These are phyloP conservation scores for Grosmannia clavigera DNA, from an alignment of 2,329 filamentous ascomycete genomes.

Conservation along the genomic window DNA sequence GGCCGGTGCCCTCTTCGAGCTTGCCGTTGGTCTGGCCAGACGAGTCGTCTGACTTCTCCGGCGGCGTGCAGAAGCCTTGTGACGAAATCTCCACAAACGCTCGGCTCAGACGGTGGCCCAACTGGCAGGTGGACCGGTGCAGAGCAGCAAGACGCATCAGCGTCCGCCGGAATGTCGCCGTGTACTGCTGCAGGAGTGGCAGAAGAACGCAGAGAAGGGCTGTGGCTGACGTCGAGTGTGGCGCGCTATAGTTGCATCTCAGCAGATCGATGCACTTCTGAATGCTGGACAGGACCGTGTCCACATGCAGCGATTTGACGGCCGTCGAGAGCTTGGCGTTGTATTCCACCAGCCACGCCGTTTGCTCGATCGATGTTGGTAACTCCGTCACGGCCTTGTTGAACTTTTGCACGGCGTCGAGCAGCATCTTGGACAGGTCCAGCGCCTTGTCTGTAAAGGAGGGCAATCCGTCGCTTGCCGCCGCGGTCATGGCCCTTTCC, in stretches of 20 bases:
- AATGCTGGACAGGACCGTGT: conserved; percentile 36
- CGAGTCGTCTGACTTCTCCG: conserved; percentile 55
- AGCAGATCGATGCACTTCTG: conserved; percentile 25
- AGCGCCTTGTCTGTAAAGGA: conserved; percentile 47
- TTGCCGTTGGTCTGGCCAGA: conserved; percentile 43
- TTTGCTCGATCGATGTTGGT: conserved; percentile 47
- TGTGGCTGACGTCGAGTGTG: neutral
- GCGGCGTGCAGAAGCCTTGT: conserved; percentile 83
- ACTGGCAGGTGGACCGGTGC: conserved; percentile 59
- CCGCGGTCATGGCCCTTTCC: conserved; percentile 7
- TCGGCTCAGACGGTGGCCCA: conserved; percentile 63
- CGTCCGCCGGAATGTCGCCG: conserved; percentile 43
- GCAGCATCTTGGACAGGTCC: conserved; percentile 57
- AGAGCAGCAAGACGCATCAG: conserved; percentile 47
- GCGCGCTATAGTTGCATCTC: conserved; percentile 7
- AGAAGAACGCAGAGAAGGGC: conserved; percentile 48
- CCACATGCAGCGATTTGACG: conserved; percentile 46
- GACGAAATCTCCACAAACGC: conserved; percentile 67
- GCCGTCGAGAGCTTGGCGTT: conserved; percentile 39
- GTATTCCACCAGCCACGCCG: conserved; percentile 48
- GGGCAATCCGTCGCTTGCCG: conserved; percentile 18
- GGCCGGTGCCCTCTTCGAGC: conserved; percentile 79
- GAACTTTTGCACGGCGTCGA: conserved; percentile 68
- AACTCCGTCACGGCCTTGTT: conserved; percentile 41
- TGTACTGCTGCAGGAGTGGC: conserved; percentile 68